Evolutionary conservation across 2,329 filamentous ascomycete species (phyloP).

Genomic region (Fusarium anthophilum): DNA sequence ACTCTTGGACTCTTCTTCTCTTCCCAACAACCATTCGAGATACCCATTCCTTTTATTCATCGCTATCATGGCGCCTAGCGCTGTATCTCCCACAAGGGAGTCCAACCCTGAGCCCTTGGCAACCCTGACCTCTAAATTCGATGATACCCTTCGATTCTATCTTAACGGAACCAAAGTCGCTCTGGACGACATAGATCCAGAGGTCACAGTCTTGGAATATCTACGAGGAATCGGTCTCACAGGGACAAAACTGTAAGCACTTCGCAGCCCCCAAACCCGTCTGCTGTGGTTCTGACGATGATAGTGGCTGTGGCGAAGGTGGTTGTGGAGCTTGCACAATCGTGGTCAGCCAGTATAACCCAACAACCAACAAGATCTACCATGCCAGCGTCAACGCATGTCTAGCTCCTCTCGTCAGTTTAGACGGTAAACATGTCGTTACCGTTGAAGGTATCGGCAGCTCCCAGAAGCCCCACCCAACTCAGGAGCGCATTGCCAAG

Average conservation of each 20-base stretch:
- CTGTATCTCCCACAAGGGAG: slow-evolving; percentile 60
- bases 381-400: slow-evolving; percentile 98
- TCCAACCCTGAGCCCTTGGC: slow-evolving; percentile 47
- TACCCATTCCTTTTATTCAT: neutral
- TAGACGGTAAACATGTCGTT: slow-evolving; percentile 98
- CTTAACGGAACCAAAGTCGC: slow-evolving; percentile 92
- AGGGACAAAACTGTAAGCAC: slow-evolving; percentile 81
- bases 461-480: slow-evolving; percentile 84
- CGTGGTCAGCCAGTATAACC: slow-evolving; percentile 92
- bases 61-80: slow-evolving; percentile 63
- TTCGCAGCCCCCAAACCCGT: neutral
- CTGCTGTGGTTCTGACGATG: slow-evolving; percentile 5
- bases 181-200: slow-evolving; percentile 87
- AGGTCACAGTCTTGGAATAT: slow-evolving; percentile 92
- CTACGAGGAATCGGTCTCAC: slow-evolving; percentile 91
- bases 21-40: neutral
- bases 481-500: slow-evolving; percentile 90
- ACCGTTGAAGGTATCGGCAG: slow-evolving; percentile 96
- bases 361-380: slow-evolving; percentile 90
- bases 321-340: slow-evolving; percentile 97
- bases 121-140: slow-evolving; percentile 76
- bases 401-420: slow-evolving; percentile 87
- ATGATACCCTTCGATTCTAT: slow-evolving; percentile 91
- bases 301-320: slow-evolving; percentile 88
- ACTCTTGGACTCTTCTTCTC: neutral